A percentile compares a stretch with the other conserved stretches of the same genome.
Evolutionary conservation across 805 yeast genomes (phyloP).

Genomic region (Candida parachauliodes): DNA sequence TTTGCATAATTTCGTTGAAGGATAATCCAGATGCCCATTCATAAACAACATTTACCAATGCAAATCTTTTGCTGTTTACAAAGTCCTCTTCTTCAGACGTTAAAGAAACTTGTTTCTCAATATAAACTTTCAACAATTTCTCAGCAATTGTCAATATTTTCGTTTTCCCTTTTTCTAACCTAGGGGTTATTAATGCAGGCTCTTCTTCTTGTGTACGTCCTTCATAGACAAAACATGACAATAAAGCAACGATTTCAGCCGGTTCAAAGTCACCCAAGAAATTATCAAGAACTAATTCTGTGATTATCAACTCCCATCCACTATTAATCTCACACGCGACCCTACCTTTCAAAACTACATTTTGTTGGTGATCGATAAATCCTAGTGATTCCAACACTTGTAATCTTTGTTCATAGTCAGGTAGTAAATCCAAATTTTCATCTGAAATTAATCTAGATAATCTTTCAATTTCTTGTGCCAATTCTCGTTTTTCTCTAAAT

Average conservation of each 20-base stretch:
- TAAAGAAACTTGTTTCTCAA: slow-evolving; percentile 64
- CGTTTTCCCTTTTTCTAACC: slow-evolving; percentile 65
- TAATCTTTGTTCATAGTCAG: slow-evolving; percentile 90
- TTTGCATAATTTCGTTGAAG: slow-evolving; percentile 84
- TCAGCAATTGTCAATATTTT: slow-evolving; percentile 70
- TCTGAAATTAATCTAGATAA: slow-evolving; percentile 69
- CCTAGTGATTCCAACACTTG: slow-evolving; percentile 73
- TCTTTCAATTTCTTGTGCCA: slow-evolving; percentile 50
- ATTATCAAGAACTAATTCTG: slow-evolving; percentile 87
- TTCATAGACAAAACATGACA: slow-evolving; percentile 91
- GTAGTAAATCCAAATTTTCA: slow-evolving; percentile 83
- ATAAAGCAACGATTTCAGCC: slow-evolving; percentile 92
- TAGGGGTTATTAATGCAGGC: slow-evolving; percentile 65
- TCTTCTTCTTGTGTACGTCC: slow-evolving; percentile 69
- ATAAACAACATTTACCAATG: slow-evolving; percentile 87
- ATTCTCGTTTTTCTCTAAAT: slow-evolving; percentile 41
- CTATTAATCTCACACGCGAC: slow-evolving; percentile 90
- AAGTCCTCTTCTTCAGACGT: slow-evolving; percentile 86
- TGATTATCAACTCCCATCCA: slow-evolving; percentile 86
- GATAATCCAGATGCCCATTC: slow-evolving; percentile 97
- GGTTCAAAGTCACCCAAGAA: slow-evolving; percentile 91
- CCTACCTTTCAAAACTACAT: slow-evolving; percentile 83
- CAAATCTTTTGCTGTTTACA: slow-evolving; percentile 79
- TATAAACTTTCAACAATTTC: slow-evolving; percentile 57
- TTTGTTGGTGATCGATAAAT: slow-evolving; percentile 72